Conservation (phyloP, 805 yeast species). For the Suhomyces vadensis region DNA sequence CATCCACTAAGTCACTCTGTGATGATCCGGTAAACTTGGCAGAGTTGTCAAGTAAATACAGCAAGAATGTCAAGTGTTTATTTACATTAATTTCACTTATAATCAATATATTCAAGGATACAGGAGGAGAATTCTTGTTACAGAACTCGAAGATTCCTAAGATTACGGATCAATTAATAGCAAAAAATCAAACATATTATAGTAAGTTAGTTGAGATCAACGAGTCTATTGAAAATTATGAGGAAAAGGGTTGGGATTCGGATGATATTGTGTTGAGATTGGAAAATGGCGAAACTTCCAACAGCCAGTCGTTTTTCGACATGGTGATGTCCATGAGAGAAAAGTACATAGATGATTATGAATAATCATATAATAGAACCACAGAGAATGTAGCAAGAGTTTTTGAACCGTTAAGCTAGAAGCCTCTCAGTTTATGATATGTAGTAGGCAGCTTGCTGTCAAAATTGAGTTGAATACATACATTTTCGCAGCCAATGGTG, state of each 20-base stretch:
- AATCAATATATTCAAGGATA: conserved; percentile 28
- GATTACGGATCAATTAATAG: conserved; percentile 25
- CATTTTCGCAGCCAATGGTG: no score
- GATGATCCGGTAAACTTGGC: conserved; percentile 34
- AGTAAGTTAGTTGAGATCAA: conserved; percentile 20
- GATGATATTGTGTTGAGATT: conserved; percentile 42
- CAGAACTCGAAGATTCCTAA: conserved; percentile 43
- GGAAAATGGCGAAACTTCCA: conserved; percentile 10
- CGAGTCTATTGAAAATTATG: conserved; percentile 31
- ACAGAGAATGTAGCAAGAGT: no score
- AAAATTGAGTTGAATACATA: no score
- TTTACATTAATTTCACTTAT: conserved; percentile 31
- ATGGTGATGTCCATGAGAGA: conserved; percentile 29
- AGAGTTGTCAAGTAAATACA: conserved; percentile 29
- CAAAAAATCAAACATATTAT: conserved; percentile 21
- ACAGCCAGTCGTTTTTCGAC: conserved; percentile 21
- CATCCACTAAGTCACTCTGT: conserved; percentile 34
- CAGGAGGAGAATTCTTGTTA: conserved; percentile 33
- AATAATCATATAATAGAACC: no score
- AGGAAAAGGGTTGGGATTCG: conserved; percentile 38
- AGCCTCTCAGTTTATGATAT: no score
- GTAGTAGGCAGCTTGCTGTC: no score
- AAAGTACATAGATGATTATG: conserved; percentile 24
- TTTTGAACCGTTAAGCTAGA: no score
- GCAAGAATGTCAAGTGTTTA: conserved; percentile 19